Evolutionary conservation across 202 grass and related monocot genomes (phyloP), one percentile per base, ranked within the genome.

Genomic region (Zoysia matrella): DNA sequence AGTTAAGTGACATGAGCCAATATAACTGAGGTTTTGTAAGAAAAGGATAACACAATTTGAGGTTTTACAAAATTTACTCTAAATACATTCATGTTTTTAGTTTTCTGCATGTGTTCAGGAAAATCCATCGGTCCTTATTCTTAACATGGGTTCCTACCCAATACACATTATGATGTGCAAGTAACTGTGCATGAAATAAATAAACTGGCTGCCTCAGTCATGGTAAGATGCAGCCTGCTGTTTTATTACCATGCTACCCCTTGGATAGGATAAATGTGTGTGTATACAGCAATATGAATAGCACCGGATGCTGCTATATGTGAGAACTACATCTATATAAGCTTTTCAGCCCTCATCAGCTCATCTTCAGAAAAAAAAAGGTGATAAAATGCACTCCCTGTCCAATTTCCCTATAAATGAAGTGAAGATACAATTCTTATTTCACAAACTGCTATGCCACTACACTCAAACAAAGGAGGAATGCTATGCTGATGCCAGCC

Each of bases 301-400:
- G 2, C 2, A 4, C 4, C 13, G 30, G 47, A 44, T 46, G 6
- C 6, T 58, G 65, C 65, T 69, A 15, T 2, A 69, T 11, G 14
- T 67, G n/a, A 44, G 1, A 54, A 6, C 9, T 68, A 48, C 75
- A 84, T 84, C 70, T 84, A 76, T 66, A 85, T 50, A 42, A 65
- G n/a, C 14, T 18, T 22, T 22, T 22, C 22, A 22, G 22, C 22
- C 22, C 30, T 0, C 22, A 22, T 22, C 22, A 22, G 22, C 22
- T 1, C 36, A 14, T 80, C 11, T 53, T 10, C 36, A 69, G 36
- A 58, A 47, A 58, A 6, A 22, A 22, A 22, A 22, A 8, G 3
- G 6, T 47, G 5, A 47, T 46, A 74, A 45, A 10, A 44, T 66
- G 44, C 10, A 22, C 1, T 0, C 44, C 14, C 15, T 30, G 7